phyloP scores from a whole-genome alignment of 2,329 filamentous ascomycete genomes.

The Colletotrichum sp. region DNA sequence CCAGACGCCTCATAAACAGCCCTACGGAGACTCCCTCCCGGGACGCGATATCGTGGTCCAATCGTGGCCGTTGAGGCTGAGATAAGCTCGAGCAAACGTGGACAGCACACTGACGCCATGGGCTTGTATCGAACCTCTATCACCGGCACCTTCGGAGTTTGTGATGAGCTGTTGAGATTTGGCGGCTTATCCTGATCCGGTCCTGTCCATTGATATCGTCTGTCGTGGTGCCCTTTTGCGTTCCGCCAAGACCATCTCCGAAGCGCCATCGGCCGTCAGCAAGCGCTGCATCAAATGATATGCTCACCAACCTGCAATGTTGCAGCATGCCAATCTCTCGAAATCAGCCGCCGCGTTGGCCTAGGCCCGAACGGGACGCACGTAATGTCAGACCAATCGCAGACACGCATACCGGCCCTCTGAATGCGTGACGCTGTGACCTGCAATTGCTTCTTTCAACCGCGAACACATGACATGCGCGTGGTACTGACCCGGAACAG shows the following conservation, averaged over 20 bases:
- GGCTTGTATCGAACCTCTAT: neutral
- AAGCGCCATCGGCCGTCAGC: neutral
- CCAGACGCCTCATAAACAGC: neutral
- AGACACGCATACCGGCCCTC: fast-evolving
- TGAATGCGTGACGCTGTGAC: neutral
- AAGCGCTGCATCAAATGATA: fast-evolving
- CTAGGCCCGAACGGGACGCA: neutral
- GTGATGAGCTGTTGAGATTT: neutral
- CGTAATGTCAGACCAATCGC: neutral
- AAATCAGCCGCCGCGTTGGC: neutral
- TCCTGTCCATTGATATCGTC: neutral
- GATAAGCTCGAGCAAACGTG: neutral
- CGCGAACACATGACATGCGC: neutral
- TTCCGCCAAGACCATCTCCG: neutral
- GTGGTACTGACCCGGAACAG: neutral
- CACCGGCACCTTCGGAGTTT: neutral
- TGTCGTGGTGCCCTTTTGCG: neutral
- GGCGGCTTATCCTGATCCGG: neutral
- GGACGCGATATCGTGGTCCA: neutral
- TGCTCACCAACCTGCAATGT: fast-evolving
- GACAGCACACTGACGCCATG: neutral
- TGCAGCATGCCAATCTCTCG: neutral
- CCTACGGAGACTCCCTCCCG: neutral
- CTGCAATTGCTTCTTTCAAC: neutral
- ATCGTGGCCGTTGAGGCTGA: neutral